phyloP scores from a whole-genome alignment of 345 rosid species.

The Pistacia integerrima region DNA sequence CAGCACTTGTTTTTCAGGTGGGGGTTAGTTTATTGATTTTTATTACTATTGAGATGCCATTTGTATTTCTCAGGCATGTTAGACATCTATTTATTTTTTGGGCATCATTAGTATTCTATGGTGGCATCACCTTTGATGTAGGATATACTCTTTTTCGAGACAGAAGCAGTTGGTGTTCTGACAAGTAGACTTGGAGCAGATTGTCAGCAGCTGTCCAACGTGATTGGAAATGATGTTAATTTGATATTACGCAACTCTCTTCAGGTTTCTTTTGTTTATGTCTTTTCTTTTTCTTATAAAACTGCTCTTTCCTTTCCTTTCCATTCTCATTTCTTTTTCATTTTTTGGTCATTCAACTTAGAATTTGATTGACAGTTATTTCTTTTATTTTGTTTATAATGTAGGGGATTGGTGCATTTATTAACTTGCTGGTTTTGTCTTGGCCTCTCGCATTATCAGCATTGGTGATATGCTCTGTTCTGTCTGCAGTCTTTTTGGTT shows the following conservation, averaged over 20 bases:
- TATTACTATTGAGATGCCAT: not conserved
- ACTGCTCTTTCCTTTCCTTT: not conserved
- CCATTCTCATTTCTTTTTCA: not conserved
- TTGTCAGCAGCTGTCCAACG: conserved; percentile 51
- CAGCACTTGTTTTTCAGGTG: conserved; percentile 54
- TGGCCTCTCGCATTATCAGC: conserved; percentile 61
- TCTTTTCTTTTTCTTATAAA: not conserved
- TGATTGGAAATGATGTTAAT: conserved; percentile 48
- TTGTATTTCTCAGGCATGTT: not conserved
- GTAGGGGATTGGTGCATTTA: conserved; percentile 59
- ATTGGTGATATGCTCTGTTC: conserved; percentile 38
- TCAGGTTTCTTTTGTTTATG: conserved; percentile 39
- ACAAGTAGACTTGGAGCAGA: conserved; percentile 63
- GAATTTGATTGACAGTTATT: not conserved
- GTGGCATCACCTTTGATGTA: conserved; percentile 26
- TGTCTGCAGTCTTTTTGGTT: conserved; percentile 38
- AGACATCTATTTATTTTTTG: not conserved
- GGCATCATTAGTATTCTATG: not conserved
- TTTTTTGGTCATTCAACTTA: not conserved
- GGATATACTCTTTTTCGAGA: conserved; percentile 53
- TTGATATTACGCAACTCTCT: conserved; percentile 49
- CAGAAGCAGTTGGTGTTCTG: conserved; percentile 49
- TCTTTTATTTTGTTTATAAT: conserved; percentile 2
- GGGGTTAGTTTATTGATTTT: conserved; percentile 1
- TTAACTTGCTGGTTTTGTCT: conserved; percentile 52